Percentiles rank a stretch among this genome's conserved stretches.
These are phyloP conservation scores for Polytrichum commune DNA, from an alignment of 225 moss, liverwort and hornwort species.

Conservation along the genomic window DNA sequence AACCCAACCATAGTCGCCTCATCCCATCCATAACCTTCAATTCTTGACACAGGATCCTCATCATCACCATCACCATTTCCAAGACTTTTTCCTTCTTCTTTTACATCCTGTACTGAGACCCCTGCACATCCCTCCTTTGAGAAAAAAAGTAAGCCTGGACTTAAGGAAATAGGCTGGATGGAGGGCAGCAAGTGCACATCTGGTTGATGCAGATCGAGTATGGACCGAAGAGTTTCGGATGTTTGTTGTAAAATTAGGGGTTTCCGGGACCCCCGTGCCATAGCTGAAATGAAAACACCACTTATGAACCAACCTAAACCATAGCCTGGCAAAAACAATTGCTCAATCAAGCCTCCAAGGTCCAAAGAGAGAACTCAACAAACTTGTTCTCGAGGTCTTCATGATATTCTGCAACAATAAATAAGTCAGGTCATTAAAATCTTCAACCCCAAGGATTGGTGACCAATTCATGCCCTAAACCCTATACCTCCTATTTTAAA, in stretches of 20 bases:
- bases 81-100: background rate
- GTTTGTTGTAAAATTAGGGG: conserved; percentile 53
- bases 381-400: too few relatives aligned
- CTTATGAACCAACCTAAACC: background rate
- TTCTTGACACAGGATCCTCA: conserved; percentile 7
- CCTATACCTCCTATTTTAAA: too few relatives aligned
- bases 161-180: conserved; percentile 15
- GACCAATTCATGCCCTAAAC: too few relatives aligned
- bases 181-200: conserved; percentile 8
- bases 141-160: conserved; percentile 45
- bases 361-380: too few relatives aligned
- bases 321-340: too few relatives aligned
- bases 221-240: conserved; percentile 25
- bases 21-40: conserved; percentile 21
- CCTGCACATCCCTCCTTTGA: conserved; percentile 25
- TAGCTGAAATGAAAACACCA: conserved; percentile 8
- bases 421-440: too few relatives aligned
- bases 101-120: background rate
- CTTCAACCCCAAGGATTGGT: too few relatives aligned
- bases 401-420: too few relatives aligned
- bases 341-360: too few relatives aligned
- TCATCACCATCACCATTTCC: background rate
- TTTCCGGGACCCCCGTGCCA: conserved; percentile 43
- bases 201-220: conserved; percentile 17
- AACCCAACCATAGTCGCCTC: conserved; percentile 53